Base-by-base conservation (phyloP, 495 filamentous ascomycete species). In the Xylaria intraflava region DNA sequence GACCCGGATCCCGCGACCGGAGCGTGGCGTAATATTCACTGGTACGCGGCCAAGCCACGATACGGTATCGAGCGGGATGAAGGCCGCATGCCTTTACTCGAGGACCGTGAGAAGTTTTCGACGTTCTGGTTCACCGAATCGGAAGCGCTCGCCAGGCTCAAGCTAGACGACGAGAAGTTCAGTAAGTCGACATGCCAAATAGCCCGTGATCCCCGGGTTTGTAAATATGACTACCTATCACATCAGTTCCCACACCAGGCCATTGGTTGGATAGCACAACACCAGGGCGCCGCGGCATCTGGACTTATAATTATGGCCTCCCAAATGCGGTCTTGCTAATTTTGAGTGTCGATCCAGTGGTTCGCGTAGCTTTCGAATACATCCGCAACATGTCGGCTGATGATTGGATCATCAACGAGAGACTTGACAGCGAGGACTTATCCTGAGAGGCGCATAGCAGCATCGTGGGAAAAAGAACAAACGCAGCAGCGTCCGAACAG, bases 21-120 rank as follows among this genome's bases (percentile, higher is more conserved):
- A 1, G 64, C 64, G 11, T 66, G 64, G 64, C 60, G 64, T 14
- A 62, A 66, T 45, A 64, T 64, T 44, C 60, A 66, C 50, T 66
- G 64, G 64, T 66, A 46, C 55, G 64, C 64, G 27, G 64, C 64
- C 22, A 57, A 64, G 39, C 64, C 64, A 22, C 26, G 51, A 16
- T 54, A 49, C 27, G 57, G 49, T 23, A 51, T 51, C 43, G 52
- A 66, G 20, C 58, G 58, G 35, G 56, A 64, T 35, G 46, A 56
- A 30, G 38, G 44, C 45, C 29, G 36, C 52, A 55, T 55, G 52
- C 52, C 52, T 36, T 14, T 53, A 46, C 17, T 12, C 14, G 52
- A 55, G 38, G 63, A 66, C 35, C 60, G 61, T 31, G 56, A 56
- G 17, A 66, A 66, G 52, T 66, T 66, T 42, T 49, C 61, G 29